Base-by-base conservation (phyloP, 202 grass and related monocot genomes). In the Saccharum hybrid region DNA sequence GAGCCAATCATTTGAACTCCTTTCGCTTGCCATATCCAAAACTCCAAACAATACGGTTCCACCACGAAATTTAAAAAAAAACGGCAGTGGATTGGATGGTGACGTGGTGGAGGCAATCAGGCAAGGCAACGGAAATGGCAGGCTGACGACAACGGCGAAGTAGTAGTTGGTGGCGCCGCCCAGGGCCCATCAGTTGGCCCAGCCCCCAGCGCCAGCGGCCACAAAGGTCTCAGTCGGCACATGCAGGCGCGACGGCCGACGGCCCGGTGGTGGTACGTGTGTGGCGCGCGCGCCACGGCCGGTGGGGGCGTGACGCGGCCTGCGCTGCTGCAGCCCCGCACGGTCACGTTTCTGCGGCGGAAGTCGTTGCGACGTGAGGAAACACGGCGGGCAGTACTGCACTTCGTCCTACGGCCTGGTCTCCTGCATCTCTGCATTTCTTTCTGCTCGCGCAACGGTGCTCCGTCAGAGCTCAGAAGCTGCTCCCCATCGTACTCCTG, bases 231-330 rank as follows among this genome's bases (percentile, higher is more conserved):
- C 48, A 15, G 15, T 18, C 48, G 15, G 48, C 48, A 52, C 48
- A 22, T 22, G 63, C 30, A 49, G 49, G 66, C 28, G 37, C 45
- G 12, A 5, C 3, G 46, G 34, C 34, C 49, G 48, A 4, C 21
- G 43, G 45, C 13, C 14, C 48, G 4, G 46, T 48, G 61, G 68
- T 49, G 0, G 21, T 63, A 34, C 80, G 39, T 68, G 49, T 60
- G 63, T 88, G 75, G 86, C 40, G 54, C 11, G 48, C 41, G 59
- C 23, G 82, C 16, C 70, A 42, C 38, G 82, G 87, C 18, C 87
- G 82, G 87, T 22, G 71, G 56, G 43, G n/a, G 60, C 23, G 80
- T 83, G 68, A 60, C 81, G 68, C 37, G 38, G 38, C 61, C 39
- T 13, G 71, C 74, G 15, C 51, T 8, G 64, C 28, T 36, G 37